Conservation (phyloP, 257 asterid species). For the Solanum etuberosum region DNA sequence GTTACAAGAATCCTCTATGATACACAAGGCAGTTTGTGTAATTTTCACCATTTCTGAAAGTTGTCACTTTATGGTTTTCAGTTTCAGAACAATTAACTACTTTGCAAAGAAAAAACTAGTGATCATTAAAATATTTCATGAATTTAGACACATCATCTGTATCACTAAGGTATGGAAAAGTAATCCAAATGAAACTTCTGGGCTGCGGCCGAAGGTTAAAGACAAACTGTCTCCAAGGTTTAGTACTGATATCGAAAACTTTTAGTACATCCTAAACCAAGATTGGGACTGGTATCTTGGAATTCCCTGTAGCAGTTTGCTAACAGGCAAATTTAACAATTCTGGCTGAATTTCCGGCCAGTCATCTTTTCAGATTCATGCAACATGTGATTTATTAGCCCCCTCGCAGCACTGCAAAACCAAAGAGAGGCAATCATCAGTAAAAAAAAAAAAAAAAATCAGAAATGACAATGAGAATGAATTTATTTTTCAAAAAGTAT, state of each 20-base stretch:
- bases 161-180: neutral
- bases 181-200: neutral
- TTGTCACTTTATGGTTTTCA: neutral
- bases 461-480: neutral
- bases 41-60: neutral
- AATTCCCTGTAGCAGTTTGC: neutral
- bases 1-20: neutral
- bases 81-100: neutral
- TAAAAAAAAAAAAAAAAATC: no score
- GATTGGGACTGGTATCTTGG: neutral
- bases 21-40: neutral
- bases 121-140: neutral
- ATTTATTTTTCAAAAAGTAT: neutral
- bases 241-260: neutral
- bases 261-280: neutral
- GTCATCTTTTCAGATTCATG: slow-evolving; percentile 62
- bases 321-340: slow-evolving; percentile 11
- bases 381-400: slow-evolving; percentile 86
- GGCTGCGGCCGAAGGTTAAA: neutral
- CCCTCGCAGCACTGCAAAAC: slow-evolving; percentile 75
- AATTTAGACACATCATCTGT: neutral
- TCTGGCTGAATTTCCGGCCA: slow-evolving; percentile 61
- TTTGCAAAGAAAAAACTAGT: neutral
- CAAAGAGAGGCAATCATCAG: neutral
- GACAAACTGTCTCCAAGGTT: neutral